These are phyloP conservation scores for Neophaeococcomyces mojaviensis DNA, from an alignment of 2,329 filamentous ascomycete genomes.

Conservation along the genomic window DNA sequence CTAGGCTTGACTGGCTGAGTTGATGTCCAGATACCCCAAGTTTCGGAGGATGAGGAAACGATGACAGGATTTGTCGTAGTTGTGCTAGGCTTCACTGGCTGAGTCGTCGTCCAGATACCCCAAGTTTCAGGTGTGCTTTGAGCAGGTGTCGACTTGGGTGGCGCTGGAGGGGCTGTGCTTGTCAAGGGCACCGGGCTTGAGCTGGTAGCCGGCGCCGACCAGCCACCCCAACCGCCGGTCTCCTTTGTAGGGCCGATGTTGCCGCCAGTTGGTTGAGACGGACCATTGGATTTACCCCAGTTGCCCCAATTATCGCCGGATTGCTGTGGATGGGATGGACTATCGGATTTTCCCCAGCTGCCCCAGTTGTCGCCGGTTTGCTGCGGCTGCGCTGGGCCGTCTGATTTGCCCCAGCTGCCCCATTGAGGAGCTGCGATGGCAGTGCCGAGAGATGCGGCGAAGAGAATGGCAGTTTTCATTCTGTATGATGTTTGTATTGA, in stretches of 20 bases:
- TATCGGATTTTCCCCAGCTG: constrained; percentile 9
- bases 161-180: constrained; percentile 9
- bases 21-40: background rate
- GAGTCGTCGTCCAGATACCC: background rate
- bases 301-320: background rate
- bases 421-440: constrained; percentile 14
- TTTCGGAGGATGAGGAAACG: background rate
- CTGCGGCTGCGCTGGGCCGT: background rate
- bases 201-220: constrained; percentile 8
- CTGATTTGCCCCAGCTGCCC: constrained; percentile 34
- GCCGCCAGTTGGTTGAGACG: background rate
- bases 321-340: constrained; percentile 11
- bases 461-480: constrained; percentile 19
- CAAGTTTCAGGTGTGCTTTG: background rate
- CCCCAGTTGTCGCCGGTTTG: constrained; percentile 13
- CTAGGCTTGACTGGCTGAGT: background rate
- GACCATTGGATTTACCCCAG: too few relatives aligned
- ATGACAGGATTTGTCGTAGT: background rate
- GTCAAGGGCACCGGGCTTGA: constrained; percentile 3
- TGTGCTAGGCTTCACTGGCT: background rate
- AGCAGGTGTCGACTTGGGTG: constrained; percentile 1
- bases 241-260: constrained; percentile 5
- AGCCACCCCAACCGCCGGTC: constrained; percentile 8
- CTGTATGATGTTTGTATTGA: constrained; percentile 10
- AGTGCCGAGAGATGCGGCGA: constrained; percentile 17